phyloP scores from a whole-genome alignment of 2,329 filamentous ascomycete species.

The Fusarium coicis region DNA sequence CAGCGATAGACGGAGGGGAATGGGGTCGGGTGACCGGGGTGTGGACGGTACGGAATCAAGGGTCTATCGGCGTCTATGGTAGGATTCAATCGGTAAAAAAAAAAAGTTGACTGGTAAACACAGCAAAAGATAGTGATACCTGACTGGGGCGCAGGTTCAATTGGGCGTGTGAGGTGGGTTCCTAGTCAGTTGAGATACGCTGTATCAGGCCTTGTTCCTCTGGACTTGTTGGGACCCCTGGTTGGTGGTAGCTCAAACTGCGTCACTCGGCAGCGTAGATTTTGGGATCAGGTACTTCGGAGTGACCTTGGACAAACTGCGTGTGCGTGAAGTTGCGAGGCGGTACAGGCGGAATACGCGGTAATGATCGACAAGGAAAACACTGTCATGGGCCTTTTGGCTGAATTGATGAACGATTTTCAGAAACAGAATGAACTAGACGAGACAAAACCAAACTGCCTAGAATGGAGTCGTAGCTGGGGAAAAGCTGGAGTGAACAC shows the following conservation, averaged over 20 bases:
- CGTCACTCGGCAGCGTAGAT: constrained; percentile 33
- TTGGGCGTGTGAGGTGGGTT: constrained; percentile 28
- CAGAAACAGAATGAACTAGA: constrained; percentile 11
- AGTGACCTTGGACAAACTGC: constrained; percentile 36
- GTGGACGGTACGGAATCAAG: constrained; percentile 37
- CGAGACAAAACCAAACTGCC: not conserved
- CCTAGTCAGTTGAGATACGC: constrained; percentile 32
- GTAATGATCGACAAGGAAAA: constrained; percentile 16
- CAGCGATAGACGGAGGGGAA: constrained; percentile 41
- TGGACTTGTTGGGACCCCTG: constrained; percentile 37
- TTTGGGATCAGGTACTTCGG: constrained; percentile 40
- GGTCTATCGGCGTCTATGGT: constrained; percentile 28
- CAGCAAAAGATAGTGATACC: constrained; percentile 27
- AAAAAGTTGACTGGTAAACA: constrained; percentile 12
- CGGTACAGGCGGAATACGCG: constrained; percentile 34
- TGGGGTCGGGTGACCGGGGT: constrained; percentile 47
- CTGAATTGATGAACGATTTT: constrained; percentile 18
- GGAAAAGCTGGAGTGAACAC: constrained; percentile 35
- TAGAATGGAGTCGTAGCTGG: constrained; percentile 20
- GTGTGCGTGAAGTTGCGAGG: constrained; percentile 10
- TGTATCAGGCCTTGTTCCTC: not conserved
- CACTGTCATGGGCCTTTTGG: constrained; percentile 9
- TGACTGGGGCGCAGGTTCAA: constrained; percentile 20
- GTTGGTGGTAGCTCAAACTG: constrained; percentile 35
- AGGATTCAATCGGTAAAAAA: constrained; percentile 20